Conservation (phyloP, 306 rosid genomes). For the Potentilla sterilis region DNA sequence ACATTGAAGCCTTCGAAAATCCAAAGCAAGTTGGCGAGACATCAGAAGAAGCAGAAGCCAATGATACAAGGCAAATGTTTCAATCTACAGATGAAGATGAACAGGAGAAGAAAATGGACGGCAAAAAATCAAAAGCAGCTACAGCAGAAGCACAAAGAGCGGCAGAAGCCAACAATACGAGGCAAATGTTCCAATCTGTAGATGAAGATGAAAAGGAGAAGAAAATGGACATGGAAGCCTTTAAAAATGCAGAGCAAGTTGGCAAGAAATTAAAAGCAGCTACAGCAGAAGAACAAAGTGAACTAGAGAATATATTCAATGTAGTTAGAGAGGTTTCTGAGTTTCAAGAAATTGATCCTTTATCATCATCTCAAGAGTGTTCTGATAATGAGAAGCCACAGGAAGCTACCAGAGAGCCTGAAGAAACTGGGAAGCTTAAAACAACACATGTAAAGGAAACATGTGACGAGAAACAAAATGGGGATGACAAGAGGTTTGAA, state of each 20-base stretch:
- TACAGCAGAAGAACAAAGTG: conserved; percentile 8
- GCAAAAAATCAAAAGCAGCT: conserved; percentile 30
- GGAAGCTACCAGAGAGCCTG: conserved; percentile 24
- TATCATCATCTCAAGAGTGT: conserved; percentile 40
- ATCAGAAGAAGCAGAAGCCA: too few relatives aligned
- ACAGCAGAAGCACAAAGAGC: conserved; percentile 5
- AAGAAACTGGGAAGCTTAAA: conserved; percentile 34
- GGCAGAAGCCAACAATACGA: conserved; percentile 24
- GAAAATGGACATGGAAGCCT: background rate
- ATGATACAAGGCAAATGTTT: too few relatives aligned
- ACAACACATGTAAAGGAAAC: conserved; percentile 31
- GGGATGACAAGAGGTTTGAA: conserved; percentile 27
- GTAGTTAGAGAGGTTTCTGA: conserved; percentile 26
- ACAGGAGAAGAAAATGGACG: background rate
- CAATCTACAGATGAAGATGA: conserved; percentile 20
- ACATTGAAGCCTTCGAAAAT: conserved; percentile 27
- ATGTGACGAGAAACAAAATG: conserved; percentile 29
- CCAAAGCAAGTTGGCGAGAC: conserved; percentile 37
- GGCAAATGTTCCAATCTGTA: background rate
- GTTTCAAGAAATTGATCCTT: conserved; percentile 29
- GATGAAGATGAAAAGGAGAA: conserved; percentile 16
- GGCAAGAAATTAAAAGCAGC: conserved; percentile 28
- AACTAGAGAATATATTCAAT: conserved; percentile 25
- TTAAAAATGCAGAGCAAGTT: background rate
- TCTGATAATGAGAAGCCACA: conserved; percentile 27